phyloP scores from a whole-genome alignment of 2,329 filamentous ascomycete genomes.

The Botrytis hyacinthi region DNA sequence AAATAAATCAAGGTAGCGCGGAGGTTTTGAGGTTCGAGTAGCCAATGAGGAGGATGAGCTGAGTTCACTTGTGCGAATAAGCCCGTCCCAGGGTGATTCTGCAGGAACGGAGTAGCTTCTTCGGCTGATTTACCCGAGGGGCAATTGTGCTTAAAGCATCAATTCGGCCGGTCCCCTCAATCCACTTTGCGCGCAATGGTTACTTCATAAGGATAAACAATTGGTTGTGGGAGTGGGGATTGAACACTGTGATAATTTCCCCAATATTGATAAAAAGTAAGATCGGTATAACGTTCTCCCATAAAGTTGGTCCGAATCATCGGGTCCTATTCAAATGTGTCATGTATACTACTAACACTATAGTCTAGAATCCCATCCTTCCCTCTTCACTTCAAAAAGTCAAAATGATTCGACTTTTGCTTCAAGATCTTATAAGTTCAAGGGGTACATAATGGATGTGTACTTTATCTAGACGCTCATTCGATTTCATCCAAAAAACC shows the following conservation, averaged over 20 bases:
- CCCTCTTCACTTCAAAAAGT: neutral
- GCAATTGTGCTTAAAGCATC: neutral
- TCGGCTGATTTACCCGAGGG: neutral
- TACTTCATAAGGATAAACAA: neutral
- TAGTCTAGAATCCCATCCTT: neutral
- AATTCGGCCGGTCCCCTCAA: neutral
- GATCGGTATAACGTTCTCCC: neutral
- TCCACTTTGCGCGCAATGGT: neutral
- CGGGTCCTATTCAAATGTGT: neutral
- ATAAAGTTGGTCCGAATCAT: neutral
- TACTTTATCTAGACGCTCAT: neutral
- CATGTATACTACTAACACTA: neutral
- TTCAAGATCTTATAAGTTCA: neutral
- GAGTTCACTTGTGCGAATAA: neutral
- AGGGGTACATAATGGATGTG: neutral
- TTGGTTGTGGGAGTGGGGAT: neutral
- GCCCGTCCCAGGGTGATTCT: neutral
- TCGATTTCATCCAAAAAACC: neutral
- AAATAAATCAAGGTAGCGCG: neutral
- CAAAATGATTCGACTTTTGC: neutral
- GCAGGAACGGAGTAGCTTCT: neutral
- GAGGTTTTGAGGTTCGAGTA: neutral
- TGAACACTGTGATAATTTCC: neutral
- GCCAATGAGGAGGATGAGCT: neutral
- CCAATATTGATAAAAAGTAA: neutral